phyloP scores from a whole-genome alignment of 2,329 filamentous ascomycete species.

The Lachnellula cervina region DNA sequence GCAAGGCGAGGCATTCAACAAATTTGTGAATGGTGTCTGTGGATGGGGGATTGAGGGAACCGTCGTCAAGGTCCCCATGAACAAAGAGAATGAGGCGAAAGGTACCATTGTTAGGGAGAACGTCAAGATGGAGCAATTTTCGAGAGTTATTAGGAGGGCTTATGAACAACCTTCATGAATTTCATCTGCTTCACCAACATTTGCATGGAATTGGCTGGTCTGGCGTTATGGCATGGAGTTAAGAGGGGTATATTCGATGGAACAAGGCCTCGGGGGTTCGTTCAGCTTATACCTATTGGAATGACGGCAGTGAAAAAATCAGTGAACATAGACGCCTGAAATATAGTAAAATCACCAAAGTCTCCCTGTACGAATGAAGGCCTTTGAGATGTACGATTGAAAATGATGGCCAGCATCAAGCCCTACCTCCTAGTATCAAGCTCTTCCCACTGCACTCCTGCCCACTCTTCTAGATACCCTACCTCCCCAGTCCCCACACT shows the following conservation, averaged over 20 bases:
- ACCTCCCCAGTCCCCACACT: constrained; percentile 56
- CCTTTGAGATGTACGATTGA: background rate
- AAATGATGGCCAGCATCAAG: no score
- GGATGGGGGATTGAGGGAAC: constrained; percentile 70
- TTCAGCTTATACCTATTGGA: background rate
- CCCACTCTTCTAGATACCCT: constrained; percentile 91
- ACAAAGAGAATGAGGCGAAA: constrained; percentile 97
- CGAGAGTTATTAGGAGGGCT: constrained; percentile 72
- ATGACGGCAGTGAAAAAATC: background rate
- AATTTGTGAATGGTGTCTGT: constrained; percentile 80
- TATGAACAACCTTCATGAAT: constrained; percentile 73
- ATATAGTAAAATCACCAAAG: background rate
- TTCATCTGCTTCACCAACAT: constrained; percentile 6
- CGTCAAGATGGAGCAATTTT: constrained; percentile 84
- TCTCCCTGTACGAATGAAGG: no score
- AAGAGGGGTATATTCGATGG: constrained; percentile 6
- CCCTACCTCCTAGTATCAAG: constrained; percentile 28
- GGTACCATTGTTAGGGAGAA: constrained; percentile 93
- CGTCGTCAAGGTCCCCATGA: constrained; percentile 74
- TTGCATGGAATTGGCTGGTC: constrained; percentile 23
- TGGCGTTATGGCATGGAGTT: constrained; percentile 21
- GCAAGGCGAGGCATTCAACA: constrained; percentile 60
- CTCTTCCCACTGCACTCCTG: constrained; percentile 98
- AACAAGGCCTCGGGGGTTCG: constrained; percentile 13
- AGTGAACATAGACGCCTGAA: background rate